phyloP scores from a whole-genome alignment of 73 alveolate species.

The Diophrys appendiculata region DNA sequence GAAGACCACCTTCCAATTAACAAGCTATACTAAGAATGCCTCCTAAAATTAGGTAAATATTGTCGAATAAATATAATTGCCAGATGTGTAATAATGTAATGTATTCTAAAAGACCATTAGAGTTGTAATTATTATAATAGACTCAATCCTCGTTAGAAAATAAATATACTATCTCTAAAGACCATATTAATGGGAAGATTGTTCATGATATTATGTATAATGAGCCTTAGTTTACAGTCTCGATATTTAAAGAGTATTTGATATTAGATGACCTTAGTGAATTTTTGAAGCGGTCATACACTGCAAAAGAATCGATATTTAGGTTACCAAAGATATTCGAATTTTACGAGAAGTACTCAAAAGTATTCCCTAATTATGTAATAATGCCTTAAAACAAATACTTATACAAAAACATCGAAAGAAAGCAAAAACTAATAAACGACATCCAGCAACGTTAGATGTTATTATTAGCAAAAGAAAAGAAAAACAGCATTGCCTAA shows the following conservation, averaged over 20 bases:
- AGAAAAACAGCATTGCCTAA: not conserved
- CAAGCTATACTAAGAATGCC: not conserved
- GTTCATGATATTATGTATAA: constrained; percentile 76
- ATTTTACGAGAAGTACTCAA: constrained; percentile 75
- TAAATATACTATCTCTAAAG: constrained; percentile 53
- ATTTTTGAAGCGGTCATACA: constrained; percentile 74
- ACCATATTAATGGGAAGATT: constrained; percentile 44
- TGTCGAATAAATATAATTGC: not conserved
- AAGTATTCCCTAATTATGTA: constrained; percentile 86
- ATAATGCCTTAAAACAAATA: constrained; percentile 77
- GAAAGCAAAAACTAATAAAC: constrained; percentile 75
- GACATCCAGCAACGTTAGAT: constrained; percentile 44
- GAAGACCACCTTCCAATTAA: not conserved
- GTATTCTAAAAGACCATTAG: not conserved
- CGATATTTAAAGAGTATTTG: constrained; percentile 86
- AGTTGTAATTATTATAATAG: not conserved
- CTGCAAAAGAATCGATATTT: constrained; percentile 53
- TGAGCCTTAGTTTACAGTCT: constrained; percentile 71
- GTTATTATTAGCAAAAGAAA: too few species aligned
- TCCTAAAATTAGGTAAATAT: not conserved
- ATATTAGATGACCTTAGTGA: constrained; percentile 82
- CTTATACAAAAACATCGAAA: constrained; percentile 81
- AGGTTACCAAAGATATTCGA: constrained; percentile 82
- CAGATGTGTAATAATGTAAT: not conserved
- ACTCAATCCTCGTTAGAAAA: constrained; percentile 23